These are phyloP conservation scores for Aristolochia contorta DNA, from an alignment of 164 flowering plant genomes.

Conservation along the genomic window DNA sequence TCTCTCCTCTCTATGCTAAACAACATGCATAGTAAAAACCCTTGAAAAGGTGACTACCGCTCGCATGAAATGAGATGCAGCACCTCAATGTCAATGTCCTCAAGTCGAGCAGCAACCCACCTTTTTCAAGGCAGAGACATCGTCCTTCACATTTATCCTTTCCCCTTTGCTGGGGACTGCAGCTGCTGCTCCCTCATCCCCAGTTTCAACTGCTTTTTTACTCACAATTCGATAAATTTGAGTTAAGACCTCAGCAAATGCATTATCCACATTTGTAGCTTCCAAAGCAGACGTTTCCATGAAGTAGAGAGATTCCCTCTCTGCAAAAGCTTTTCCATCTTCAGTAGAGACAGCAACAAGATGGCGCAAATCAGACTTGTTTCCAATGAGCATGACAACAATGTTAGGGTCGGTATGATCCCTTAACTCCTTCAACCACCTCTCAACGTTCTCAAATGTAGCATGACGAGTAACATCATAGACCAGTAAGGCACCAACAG, in stretches of 20 bases:
- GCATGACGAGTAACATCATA: conserved; percentile 55
- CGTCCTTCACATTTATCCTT: conserved; percentile 44
- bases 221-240: conserved; percentile 53
- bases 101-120: conserved; percentile 59
- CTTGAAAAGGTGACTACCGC: neutral
- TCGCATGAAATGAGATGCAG: neutral
- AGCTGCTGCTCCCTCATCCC: conserved; percentile 42
- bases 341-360: conserved; percentile 56
- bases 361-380: conserved; percentile 67
- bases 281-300: conserved; percentile 74
- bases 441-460: conserved; percentile 53
- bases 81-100: neutral
- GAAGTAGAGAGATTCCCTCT: conserved; percentile 54
- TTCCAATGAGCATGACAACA: conserved; percentile 66
- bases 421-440: conserved; percentile 60
- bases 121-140: conserved; percentile 41
- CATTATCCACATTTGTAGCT: conserved; percentile 55
- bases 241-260: conserved; percentile 56
- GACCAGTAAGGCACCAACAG: conserved; percentile 62
- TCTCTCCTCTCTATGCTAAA: neutral
- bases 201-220: conserved; percentile 53
- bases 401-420: conserved; percentile 67
- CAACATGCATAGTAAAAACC: conserved; percentile 2
- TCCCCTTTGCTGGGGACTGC: conserved; percentile 49
- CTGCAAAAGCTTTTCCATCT: conserved; percentile 52